A percentile compares a stretch with the other conserved stretches of the same genome.
Conservation (phyloP, 176 grass and related monocot species). For the Triticum dicoccoides region DNA sequence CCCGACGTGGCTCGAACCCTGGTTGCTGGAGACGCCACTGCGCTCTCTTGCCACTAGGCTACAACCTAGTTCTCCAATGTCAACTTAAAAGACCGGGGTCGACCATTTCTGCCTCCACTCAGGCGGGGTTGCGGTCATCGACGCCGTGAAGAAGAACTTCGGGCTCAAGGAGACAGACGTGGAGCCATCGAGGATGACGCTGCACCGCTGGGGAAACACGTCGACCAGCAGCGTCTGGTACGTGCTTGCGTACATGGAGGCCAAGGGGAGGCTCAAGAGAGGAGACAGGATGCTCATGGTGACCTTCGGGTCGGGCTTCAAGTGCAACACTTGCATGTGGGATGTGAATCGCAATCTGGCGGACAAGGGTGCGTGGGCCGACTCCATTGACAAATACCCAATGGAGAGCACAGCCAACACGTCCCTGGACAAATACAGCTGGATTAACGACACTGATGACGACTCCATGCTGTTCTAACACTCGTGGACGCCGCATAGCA, state of each 20-base stretch:
- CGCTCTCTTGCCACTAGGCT: too few species aligned
- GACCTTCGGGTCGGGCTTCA: not conserved
- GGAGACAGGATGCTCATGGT: not conserved
- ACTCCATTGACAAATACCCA: not conserved
- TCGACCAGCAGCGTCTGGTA: not conserved
- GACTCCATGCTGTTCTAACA: too few species aligned
- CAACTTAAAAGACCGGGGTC: not conserved
- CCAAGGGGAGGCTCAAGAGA: not conserved
- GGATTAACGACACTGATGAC: not conserved
- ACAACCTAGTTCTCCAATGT: too few species aligned
- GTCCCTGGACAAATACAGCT: not conserved
- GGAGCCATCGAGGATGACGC: not conserved
- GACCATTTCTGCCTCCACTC: not conserved
- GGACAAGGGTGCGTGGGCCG: not conserved
- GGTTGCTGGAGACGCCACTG: too few species aligned
- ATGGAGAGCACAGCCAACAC: not conserved
- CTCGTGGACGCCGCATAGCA: too few species aligned
- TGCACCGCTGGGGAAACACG: not conserved
- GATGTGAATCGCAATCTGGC: not conserved
- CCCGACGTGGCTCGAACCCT: too few species aligned
- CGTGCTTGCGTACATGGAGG: not conserved
- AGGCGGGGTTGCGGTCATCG: not conserved
- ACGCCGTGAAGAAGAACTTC: not conserved
- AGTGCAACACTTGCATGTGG: not conserved
- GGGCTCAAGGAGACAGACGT: not conserved